Base-by-base conservation (phyloP, 768 basidiomycete genomes). In the Termitomyces sp. region DNA sequence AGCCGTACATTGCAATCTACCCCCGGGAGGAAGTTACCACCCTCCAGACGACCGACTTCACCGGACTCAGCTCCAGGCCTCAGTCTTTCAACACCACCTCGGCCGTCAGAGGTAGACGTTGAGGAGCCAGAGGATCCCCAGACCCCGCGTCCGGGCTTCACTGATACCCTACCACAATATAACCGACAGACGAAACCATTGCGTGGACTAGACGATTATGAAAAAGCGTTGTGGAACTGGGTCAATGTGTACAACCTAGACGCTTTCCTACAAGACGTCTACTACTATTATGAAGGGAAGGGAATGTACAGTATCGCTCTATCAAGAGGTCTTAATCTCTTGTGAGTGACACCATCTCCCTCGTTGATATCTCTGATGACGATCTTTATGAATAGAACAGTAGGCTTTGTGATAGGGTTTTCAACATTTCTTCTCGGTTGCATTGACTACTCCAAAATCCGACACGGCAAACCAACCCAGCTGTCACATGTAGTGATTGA, bases 211-310 rank as follows among this genome's bases (percentile, higher is more conserved):
- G 89, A 94, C 66, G 85, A 86, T 13, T 87, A 91, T 67, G 95
- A 99, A 71, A 87, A 86, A 58, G 97, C 97, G 1, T 72, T 98
- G 48, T 99, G 97, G 97, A 90, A 91, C 57, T 99, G 97, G 97
- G 94, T 98, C 58, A 99, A 99, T 69, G 94, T 98, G 13, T 93
- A 94, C 69, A 98, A 99, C 69, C 81, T 99, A 39, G 97, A 99
- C 67, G 87, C 86, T 8, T 99, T 95, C 72, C 74, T 99, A 30
- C 93, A 96, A 72, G 94, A 98, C 62, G 93, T 93, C 39, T 98
- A 99, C 72, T 80, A 82, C 45, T 99, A 98, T 71, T 99, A 99
- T 69, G 89, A 93, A 68, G 95, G 95, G 26, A 97, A 97, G 69
- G 97, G 97, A 1, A 89, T 98, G 36, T 98, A 90, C 69, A 95